These are phyloP conservation scores for Chernovozyma aurita DNA, from an alignment of 1,139 yeast genomes.

Conservation along the genomic window DNA sequence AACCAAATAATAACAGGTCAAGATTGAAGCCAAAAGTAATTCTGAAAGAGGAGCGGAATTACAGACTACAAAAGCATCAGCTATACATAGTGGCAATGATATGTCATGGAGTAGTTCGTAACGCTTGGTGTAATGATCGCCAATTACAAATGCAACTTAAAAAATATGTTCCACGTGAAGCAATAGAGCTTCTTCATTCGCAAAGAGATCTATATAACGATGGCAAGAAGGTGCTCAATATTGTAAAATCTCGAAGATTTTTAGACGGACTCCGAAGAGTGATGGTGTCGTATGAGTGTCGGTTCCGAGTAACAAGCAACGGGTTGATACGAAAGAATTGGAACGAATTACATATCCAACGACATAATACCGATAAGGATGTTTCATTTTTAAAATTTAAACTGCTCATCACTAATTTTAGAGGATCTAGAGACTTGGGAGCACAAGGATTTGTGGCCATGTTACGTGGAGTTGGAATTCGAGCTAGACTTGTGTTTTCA, in stretches of 20 bases:
- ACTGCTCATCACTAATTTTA: slow-evolving; percentile 34
- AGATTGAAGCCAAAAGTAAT: slow-evolving; percentile 25
- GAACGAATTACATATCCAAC: slow-evolving; percentile 39
- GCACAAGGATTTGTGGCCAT: slow-evolving; percentile 86
- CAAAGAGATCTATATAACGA: slow-evolving; percentile 12
- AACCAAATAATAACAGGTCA: slow-evolving; percentile 8
- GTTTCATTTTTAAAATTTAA: slow-evolving; percentile 36
- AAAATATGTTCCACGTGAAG: slow-evolving; percentile 42
- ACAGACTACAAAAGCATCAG: slow-evolving; percentile 56
- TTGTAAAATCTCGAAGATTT: slow-evolving; percentile 61
- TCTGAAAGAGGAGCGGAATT: slow-evolving; percentile 49
- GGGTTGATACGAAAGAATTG: slow-evolving; percentile 55
- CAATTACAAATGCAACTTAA: slow-evolving; percentile 35
- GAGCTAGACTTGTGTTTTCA: slow-evolving; percentile 73
- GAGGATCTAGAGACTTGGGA: slow-evolving; percentile 75
- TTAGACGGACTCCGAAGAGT: slow-evolving; percentile 70
- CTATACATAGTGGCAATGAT: slow-evolving; percentile 54
- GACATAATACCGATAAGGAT: slow-evolving; percentile 17
- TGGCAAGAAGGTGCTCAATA: slow-evolving; percentile 25
- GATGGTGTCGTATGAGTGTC: slow-evolving; percentile 57
- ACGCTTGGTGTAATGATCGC: slow-evolving; percentile 67
- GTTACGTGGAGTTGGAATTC: slow-evolving; percentile 64
- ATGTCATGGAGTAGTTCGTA: slow-evolving; percentile 62
- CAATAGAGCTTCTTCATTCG: slow-evolving; percentile 46
- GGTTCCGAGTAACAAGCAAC: slow-evolving; percentile 48